A percentile compares a stretch with the other conserved stretches of the same genome.
Evolutionary conservation across 139 green algal species (phyloP).

Genomic region (Yamagishiella unicocca): DNA sequence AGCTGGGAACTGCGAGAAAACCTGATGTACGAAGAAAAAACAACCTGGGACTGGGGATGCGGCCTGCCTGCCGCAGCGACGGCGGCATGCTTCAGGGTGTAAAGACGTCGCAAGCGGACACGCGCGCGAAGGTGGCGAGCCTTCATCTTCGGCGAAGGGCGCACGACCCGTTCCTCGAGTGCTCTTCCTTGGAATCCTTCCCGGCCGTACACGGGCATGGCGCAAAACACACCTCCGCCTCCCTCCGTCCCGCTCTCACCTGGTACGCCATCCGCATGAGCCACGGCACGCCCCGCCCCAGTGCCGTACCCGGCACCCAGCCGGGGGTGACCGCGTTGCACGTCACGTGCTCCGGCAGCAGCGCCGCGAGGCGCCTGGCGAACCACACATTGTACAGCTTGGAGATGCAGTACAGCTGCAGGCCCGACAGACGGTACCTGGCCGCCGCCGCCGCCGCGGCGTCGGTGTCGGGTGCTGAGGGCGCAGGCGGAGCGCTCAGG

Average conservation of each 20-base stretch:
- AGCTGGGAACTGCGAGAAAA: too few relatives aligned
- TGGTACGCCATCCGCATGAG: neutral
- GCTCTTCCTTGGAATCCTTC: too few relatives aligned
- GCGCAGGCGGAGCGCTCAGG: neutral
- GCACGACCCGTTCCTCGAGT: too few relatives aligned
- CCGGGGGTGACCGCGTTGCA: constrained; percentile 43
- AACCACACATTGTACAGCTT: constrained; percentile 56
- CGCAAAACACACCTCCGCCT: too few relatives aligned
- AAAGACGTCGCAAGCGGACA: too few relatives aligned
- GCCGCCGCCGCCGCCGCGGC: neutral
- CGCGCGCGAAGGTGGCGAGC: too few relatives aligned
- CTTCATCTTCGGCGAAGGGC: too few relatives aligned
- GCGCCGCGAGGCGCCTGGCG: neutral
- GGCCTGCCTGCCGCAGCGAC: too few relatives aligned
- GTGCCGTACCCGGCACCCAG: constrained; percentile 37
- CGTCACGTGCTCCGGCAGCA: constrained; percentile 1
- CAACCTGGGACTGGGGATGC: too few relatives aligned
- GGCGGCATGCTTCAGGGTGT: too few relatives aligned
- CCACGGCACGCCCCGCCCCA: constrained; percentile 18
- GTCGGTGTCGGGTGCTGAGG: neutral
- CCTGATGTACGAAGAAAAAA: too few relatives aligned
- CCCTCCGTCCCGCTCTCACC: constrained; percentile 1
- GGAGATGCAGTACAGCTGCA: constrained; percentile 46
- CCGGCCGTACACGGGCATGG: too few relatives aligned
- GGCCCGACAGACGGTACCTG: neutral